Evolutionary conservation across 768 basidiomycete genomes (phyloP), one percentile per base, ranked within the genome.

Genomic region (Lentinula sp.): DNA sequence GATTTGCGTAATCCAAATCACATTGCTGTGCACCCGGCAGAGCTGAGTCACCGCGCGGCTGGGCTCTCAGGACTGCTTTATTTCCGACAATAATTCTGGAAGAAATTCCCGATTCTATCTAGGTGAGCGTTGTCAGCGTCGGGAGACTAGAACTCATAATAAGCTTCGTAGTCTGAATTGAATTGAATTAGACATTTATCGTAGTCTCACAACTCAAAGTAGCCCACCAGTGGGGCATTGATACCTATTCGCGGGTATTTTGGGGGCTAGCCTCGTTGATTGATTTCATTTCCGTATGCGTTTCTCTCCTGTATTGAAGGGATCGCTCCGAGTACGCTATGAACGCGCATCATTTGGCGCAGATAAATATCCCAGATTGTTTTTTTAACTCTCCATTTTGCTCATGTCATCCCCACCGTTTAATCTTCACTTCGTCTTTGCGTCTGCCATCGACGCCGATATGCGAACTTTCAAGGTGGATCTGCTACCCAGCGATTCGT

Each of bases 401-500:
- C 16, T 31, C 45, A 62, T 49, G 72, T 77, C 71, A 45, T 62
- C 67, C n/a, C 67, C 69, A 61, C 75, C 78, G 64, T 63, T 78
- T 62, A 62, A 73, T 50, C 71, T 83, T 49, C 73, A 70, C 6
- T 76, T 82, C 63, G 65, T 69, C 9, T 75, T 69, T 61, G 65
- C 73, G 23, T 64, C 66, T 32, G 68, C 70, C 21, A 49, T 63
- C 6, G 68, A 67, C 35, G 53, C 66, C 8, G 79, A 83, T 67
- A 67, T 73, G 62, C 80, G 83, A 39, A 76, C 80, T 3, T 78
- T 81, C 65, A 73, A 73, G 5, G 73, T 80, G 35, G 67, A 71
- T 58, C 73, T 76, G 59, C 66, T 74, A 18, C 61, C 70, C 10
- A 70, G 70, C n/a, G 70, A 64, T 21, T 64, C 69, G 2, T 51